Evolutionary conservation across 495 filamentous ascomycete species (phyloP), one percentile per base, ranked within the genome.

Genomic region (Hypoxylon rickii): DNA sequence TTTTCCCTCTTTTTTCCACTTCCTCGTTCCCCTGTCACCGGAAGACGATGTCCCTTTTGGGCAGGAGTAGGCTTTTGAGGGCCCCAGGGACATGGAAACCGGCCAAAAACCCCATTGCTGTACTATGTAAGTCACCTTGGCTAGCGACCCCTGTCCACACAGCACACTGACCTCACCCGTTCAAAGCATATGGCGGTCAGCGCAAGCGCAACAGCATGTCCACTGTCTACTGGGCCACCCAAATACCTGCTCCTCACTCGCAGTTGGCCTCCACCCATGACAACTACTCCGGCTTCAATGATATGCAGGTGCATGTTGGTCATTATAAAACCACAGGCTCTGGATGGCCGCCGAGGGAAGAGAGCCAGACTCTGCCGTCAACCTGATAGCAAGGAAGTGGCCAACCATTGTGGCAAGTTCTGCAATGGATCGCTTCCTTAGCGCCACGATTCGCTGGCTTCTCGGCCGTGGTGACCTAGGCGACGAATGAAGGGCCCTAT

Each of bases 141-240:
- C 58, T 62, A 52, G 33, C 47, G 46, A 44, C 44, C 59, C 53
- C 49, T 57, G 59, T 58, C 53, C 24, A 49, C 44, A 57, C 59
- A 53, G 53, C 53, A 57, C 53, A 63, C 53, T 58, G 59, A 58
- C 56, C 53, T 63, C 59, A 58, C 41, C 52, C 53, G 53, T 39
- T 26, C 26, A 41, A 38, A 32, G 24, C 46, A 41, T 50, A 38
- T 53, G 49, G 59, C 59, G 59, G 59, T 53, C 59, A 58, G 44
- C 51, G 22, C 47, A 33, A 46, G 41, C n/a, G n/a, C n/a, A n/a
- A n/a, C 19, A 37, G 37, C 19, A 54, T 46, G 33, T 26, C 39
- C 24, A 20, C 38, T 42, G 47, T n/a, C n/a, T n/a, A n/a, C n/a
- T n/a, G 18, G 32, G 49, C 24, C 29, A 18, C 5, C 32, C 11